Conservation (phyloP, 1,284 basidiomycete genomes). For the Thelephora terrestris region DNA sequence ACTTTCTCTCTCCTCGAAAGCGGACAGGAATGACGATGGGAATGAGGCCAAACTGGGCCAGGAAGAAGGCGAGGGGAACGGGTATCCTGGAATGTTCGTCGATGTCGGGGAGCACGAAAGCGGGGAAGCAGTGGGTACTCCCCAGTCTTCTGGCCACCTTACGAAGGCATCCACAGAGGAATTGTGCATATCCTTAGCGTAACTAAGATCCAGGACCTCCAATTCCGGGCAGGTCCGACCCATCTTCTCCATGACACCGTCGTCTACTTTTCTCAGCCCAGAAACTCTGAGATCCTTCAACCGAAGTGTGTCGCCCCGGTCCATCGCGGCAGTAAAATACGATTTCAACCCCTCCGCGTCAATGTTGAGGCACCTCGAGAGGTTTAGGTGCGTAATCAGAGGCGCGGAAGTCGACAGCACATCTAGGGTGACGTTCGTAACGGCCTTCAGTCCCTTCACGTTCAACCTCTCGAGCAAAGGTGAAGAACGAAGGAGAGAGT, state of each 20-base stretch:
- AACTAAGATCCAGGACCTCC: conserved; percentile 76
- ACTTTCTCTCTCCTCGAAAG: background rate
- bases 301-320: conserved; percentile 33
- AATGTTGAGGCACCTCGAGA: conserved; percentile 66
- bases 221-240: conserved; percentile 61
- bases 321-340: conserved; percentile 31
- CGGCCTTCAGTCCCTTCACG: conserved; percentile 58
- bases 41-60: too few species aligned
- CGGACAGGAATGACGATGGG: conserved; percentile 5
- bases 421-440: conserved; percentile 65
- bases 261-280: conserved; percentile 52
- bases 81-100: too few species aligned
- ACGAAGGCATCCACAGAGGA: conserved; percentile 67
- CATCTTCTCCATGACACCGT: conserved; percentile 47
- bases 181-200: conserved; percentile 62
- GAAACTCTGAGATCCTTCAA: conserved; percentile 55
- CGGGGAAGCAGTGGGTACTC: background rate
- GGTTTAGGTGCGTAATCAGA: conserved; percentile 51
- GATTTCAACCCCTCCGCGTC: conserved; percentile 50
- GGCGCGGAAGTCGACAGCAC: conserved; percentile 50
- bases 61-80: too few species aligned
- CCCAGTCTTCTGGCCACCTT: conserved; percentile 32
- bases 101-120: too few species aligned
- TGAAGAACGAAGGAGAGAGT: conserved; percentile 61
- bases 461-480: conserved; percentile 50